Percentiles rank a stretch among this genome's conserved stretches.
These are phyloP conservation scores for Crucibulum laeve DNA, from an alignment of 768 basidiomycete genomes.

Conservation along the genomic window DNA sequence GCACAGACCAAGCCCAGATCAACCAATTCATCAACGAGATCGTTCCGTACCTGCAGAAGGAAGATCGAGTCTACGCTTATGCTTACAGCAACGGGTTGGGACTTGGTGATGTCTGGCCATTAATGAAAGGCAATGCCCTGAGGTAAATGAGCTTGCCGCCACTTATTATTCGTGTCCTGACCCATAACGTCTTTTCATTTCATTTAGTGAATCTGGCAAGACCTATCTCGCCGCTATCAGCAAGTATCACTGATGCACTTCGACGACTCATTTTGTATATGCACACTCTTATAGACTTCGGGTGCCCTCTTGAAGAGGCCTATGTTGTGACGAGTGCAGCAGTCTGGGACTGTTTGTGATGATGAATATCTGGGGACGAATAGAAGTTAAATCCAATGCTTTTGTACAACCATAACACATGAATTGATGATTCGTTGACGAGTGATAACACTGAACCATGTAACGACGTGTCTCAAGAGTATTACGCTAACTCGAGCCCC, in stretches of 20 bases:
- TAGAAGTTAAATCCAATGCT: no score
- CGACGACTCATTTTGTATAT: background rate
- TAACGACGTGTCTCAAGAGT: no score
- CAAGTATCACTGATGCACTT: constrained; percentile 24
- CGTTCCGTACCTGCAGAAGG: constrained; percentile 32
- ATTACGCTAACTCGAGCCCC: no score
- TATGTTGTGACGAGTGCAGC: background rate
- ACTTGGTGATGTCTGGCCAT: constrained; percentile 41
- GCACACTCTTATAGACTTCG: no score
- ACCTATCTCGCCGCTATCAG: constrained; percentile 36
- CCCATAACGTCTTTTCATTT: constrained; percentile 1
- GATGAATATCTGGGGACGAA: no score
- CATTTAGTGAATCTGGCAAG: constrained; percentile 32
- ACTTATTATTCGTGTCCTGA: background rate
- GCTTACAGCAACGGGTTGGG: constrained; percentile 45
- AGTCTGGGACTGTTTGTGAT: no score
- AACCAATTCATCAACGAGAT: constrained; percentile 34
- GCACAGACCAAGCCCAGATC: constrained; percentile 38
- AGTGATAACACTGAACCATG: no score
- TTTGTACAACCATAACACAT: no score
- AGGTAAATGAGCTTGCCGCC: constrained; percentile 20
- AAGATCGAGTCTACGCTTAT: constrained; percentile 34
- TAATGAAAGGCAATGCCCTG: constrained; percentile 29
- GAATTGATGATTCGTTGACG: no score
- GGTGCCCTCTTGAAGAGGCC: background rate